A percentile compares a stretch with the other conserved stretches of the same genome.
Evolutionary conservation across 2,329 filamentous ascomycete genomes (phyloP).

Genomic region (Exophiala xenobiotica): DNA sequence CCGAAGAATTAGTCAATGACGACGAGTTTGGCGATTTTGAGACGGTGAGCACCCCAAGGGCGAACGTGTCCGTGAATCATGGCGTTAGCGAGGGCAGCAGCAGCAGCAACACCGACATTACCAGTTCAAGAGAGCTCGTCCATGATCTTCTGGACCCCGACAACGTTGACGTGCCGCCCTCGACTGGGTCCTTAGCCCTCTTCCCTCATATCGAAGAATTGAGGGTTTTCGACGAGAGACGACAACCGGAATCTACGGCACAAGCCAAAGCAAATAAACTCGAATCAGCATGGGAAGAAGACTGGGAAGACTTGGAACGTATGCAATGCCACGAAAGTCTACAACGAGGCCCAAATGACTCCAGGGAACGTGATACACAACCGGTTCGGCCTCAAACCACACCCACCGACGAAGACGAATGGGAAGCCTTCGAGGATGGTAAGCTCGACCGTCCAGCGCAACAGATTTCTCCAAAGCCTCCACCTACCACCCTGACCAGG

Average conservation of each 20-base stretch:
- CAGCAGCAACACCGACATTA: background rate
- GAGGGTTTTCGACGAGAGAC: too few relatives aligned
- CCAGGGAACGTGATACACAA: background rate
- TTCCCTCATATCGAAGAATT: too few relatives aligned
- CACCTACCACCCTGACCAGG: constrained; percentile 23
- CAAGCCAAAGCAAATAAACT: too few relatives aligned
- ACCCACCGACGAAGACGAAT: constrained; percentile 44
- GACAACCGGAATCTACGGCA: too few relatives aligned
- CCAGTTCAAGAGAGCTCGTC: constrained; percentile 1
- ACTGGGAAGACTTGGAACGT: constrained; percentile 37
- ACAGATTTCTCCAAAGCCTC: background rate
- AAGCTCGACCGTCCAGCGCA: background rate
- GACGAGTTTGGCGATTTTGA: constrained; percentile 66
- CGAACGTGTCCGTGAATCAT: background rate
- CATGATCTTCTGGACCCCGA: constrained; percentile 3
- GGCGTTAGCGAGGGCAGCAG: too few relatives aligned
- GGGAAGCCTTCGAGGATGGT: constrained; percentile 54
- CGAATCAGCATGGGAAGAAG: too few relatives aligned
- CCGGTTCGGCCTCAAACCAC: background rate
- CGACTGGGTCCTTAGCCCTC: too few relatives aligned
- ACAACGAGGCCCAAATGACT: background rate
- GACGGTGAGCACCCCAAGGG: constrained; percentile 42
- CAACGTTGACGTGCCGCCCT: background rate
- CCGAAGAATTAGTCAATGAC: constrained; percentile 51
- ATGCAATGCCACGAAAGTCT: background rate